These are phyloP conservation scores for Fusarium pseudonygamai DNA, from an alignment of 2,329 filamentous ascomycete genomes.

Conservation along the genomic window DNA sequence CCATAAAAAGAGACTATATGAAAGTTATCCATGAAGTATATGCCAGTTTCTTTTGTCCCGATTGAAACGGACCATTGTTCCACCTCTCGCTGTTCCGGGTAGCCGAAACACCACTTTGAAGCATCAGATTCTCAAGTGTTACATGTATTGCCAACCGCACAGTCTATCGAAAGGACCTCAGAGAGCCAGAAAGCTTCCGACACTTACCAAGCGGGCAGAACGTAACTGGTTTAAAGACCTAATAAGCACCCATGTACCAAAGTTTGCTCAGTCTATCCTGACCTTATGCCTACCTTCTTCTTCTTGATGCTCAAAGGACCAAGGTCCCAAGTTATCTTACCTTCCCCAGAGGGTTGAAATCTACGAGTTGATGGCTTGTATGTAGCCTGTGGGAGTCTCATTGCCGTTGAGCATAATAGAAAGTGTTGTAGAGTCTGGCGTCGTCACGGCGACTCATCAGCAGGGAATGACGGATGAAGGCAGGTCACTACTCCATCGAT, in stretches of 20 bases:
- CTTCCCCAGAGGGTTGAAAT: accelerated
- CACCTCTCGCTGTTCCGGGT: background rate
- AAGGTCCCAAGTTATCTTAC: background rate
- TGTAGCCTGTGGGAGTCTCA: accelerated
- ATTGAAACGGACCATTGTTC: background rate
- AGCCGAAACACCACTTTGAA: background rate
- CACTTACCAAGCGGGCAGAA: accelerated
- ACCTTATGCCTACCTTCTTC: too few species aligned
- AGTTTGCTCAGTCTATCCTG: background rate
- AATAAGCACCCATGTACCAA: background rate
- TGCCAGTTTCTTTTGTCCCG: accelerated
- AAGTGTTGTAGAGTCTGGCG: background rate
- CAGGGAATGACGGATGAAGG: accelerated
- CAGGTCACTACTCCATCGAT: background rate
- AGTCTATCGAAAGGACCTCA: accelerated
- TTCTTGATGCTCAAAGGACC: too few species aligned
- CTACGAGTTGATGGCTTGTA: accelerated
- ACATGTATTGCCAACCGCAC: background rate
- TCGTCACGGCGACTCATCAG: too few species aligned
- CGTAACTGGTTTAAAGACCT: background rate
- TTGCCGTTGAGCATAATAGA: too few species aligned
- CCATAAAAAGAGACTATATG: background rate
- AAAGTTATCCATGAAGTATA: background rate
- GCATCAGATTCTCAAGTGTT: background rate
- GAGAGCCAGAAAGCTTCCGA: accelerated